Conservation (phyloP, 371 early-diverging fungal genomes). For the Rhizopus sp. region DNA sequence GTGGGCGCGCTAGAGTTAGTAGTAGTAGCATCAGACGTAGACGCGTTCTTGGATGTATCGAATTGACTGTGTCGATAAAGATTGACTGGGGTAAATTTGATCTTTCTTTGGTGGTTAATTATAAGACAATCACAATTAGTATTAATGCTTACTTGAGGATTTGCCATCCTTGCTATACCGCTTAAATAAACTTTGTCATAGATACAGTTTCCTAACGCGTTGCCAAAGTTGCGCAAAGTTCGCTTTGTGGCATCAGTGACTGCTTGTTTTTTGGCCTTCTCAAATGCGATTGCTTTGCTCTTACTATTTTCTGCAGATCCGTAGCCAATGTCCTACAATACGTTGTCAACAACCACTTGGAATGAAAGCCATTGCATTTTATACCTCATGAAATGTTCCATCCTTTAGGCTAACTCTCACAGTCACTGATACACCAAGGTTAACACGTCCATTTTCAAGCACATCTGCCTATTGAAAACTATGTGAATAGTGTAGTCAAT, state of each 20-base stretch:
- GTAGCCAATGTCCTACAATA: conserved; percentile 43
- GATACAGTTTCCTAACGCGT: conserved; percentile 93
- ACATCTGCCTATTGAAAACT: conserved; percentile 38
- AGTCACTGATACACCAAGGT: conserved; percentile 81
- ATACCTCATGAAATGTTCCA: conserved; percentile 92
- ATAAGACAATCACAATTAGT: neutral
- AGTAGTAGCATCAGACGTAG: neutral
- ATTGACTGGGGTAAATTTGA: conserved; percentile 25
- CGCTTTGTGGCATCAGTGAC: conserved; percentile 97
- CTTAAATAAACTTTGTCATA: conserved; percentile 89
- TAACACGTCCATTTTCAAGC: conserved; percentile 53
- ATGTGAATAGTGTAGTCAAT: neutral
- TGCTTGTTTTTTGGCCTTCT: conserved; percentile 98
- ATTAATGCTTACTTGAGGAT: conserved; percentile 28
- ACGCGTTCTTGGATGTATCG: conserved; percentile 3
- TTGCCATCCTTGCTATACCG: conserved; percentile 47
- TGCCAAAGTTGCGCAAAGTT: conserved; percentile 92
- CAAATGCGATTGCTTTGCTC: conserved; percentile 81
- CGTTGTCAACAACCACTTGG: neutral
- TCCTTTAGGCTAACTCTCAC: conserved; percentile 91
- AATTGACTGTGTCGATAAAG: conserved; percentile 35
- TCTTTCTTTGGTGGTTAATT: conserved; percentile 8
- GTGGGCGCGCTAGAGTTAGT: neutral
- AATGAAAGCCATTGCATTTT: neutral
- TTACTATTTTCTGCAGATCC: conserved; percentile 77